phyloP scores from a whole-genome alignment of 2,329 filamentous ascomycete genomes.

The Diaporthe sp. region DNA sequence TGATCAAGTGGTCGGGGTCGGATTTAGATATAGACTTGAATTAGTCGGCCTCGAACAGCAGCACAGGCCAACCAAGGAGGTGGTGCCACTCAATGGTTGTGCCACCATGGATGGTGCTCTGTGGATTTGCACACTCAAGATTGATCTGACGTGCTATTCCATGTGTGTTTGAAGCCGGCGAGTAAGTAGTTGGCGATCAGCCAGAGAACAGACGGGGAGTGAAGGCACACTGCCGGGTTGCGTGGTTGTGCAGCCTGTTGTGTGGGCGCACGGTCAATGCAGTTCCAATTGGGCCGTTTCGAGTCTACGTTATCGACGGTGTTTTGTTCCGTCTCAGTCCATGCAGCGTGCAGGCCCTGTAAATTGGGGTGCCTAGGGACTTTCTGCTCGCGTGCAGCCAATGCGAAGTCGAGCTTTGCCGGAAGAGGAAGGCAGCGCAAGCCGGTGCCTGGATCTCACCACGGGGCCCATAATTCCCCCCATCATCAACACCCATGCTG shows the following conservation, averaged over 20 bases:
- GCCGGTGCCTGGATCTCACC: conserved; percentile 28
- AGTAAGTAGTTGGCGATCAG: not conserved
- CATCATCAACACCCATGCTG: not conserved
- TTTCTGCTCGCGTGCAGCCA: conserved; percentile 17
- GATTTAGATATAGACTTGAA: not conserved
- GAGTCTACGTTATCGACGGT: conserved; percentile 2
- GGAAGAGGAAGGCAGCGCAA: conserved; percentile 36
- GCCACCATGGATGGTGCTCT: conserved; percentile 20
- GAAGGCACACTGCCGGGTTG: not conserved
- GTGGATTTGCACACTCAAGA: not conserved
- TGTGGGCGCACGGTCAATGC: not conserved
- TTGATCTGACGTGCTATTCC: not conserved
- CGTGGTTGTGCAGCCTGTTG: not conserved
- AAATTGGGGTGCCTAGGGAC: not conserved
- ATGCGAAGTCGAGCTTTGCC: conserved; percentile 31
- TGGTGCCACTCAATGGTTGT: conserved; percentile 23
- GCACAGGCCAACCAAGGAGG: not conserved
- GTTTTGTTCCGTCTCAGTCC: conserved; percentile 1
- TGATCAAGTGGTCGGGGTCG: not conserved
- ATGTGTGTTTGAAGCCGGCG: not conserved
- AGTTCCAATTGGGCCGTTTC: conserved; percentile 6
- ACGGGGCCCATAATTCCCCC: not conserved
- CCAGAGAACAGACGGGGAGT: not conserved
- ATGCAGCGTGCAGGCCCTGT: not conserved
- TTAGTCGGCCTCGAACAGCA: not conserved